phyloP scores from a whole-genome alignment of 352 stramenopile species.

The Saprolegnia diclina region DNA sequence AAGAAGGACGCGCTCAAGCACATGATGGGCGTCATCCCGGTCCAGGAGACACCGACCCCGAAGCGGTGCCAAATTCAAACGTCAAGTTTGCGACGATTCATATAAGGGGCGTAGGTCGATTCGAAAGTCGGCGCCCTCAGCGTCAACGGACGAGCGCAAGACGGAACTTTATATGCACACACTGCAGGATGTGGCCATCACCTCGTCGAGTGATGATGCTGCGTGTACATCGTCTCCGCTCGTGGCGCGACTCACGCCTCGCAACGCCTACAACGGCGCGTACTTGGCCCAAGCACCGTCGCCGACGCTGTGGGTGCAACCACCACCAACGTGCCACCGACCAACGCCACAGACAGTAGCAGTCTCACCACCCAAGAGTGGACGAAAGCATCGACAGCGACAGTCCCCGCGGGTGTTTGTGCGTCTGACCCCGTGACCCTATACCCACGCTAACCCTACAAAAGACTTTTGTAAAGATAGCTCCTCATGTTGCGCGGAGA shows the following conservation, averaged over 20 bases:
- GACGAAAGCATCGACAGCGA: no score
- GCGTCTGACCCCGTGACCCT: no score
- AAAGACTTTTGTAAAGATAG: no score
- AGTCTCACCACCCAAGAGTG: no score
- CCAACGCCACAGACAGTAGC: no score
- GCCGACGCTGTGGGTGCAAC: no score
- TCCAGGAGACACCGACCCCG: background rate
- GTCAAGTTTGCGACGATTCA: background rate
- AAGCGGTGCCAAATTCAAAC: conserved; percentile 9
- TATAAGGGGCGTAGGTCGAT: background rate
- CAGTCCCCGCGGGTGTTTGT: no score
- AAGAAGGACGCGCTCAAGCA: conserved; percentile 5
- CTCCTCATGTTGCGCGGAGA: no score
- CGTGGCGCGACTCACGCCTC: conserved; percentile 15
- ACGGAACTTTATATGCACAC: background rate
- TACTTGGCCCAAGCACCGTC: background rate
- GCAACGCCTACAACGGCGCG: conserved; percentile 23
- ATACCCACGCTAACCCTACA: no score
- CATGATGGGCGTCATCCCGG: conserved; percentile 20
- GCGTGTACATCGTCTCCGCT: conserved; percentile 14
- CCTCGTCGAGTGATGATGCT: background rate
- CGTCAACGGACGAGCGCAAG: background rate
- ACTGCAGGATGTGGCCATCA: background rate
- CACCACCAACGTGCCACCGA: no score
- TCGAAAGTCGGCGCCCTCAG: background rate